Conservation (phyloP, 805 yeast species). For the Myxozyma nipponensis region DNA sequence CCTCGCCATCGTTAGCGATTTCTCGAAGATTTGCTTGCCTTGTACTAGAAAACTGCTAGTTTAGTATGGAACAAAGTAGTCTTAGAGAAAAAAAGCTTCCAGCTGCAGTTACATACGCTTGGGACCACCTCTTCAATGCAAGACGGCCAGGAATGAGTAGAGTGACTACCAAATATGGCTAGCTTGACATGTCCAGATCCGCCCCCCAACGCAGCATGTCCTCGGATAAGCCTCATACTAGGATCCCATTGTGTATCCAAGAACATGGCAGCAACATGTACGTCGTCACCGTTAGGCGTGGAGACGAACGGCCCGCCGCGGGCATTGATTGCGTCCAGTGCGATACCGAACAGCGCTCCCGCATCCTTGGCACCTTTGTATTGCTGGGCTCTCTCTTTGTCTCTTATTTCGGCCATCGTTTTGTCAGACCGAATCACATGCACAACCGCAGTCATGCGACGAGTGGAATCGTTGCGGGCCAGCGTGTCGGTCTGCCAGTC, state of each 20-base stretch:
- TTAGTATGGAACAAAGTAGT: background rate
- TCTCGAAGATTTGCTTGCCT: constrained; percentile 57
- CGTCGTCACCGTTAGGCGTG: constrained; percentile 39
- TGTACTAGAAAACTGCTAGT: constrained; percentile 59
- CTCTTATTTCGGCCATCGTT: constrained; percentile 67
- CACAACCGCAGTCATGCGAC: constrained; percentile 64
- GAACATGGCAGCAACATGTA: constrained; percentile 81
- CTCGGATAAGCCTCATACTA: constrained; percentile 53
- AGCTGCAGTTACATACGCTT: constrained; percentile 6
- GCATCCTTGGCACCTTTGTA: constrained; percentile 64
- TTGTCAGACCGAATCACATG: constrained; percentile 68
- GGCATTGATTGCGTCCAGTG: constrained; percentile 62
- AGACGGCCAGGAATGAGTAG: constrained; percentile 90
- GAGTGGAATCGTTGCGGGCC: constrained; percentile 43
- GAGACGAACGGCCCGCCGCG: constrained; percentile 52
- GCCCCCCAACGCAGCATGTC: constrained; percentile 96
- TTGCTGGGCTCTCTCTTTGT: constrained; percentile 83
- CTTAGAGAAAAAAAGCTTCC: too few species aligned
- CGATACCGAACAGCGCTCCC: constrained; percentile 76
- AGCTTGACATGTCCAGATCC: constrained; percentile 64
- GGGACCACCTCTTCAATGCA: constrained; percentile 65
- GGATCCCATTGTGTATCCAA: constrained; percentile 84
- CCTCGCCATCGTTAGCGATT: constrained; percentile 86
- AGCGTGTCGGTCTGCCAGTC: constrained; percentile 55
- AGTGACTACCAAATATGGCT: constrained; percentile 94